These are phyloP conservation scores for Bothia castanella DNA, from an alignment of 1,284 basidiomycete genomes.

Conservation along the genomic window DNA sequence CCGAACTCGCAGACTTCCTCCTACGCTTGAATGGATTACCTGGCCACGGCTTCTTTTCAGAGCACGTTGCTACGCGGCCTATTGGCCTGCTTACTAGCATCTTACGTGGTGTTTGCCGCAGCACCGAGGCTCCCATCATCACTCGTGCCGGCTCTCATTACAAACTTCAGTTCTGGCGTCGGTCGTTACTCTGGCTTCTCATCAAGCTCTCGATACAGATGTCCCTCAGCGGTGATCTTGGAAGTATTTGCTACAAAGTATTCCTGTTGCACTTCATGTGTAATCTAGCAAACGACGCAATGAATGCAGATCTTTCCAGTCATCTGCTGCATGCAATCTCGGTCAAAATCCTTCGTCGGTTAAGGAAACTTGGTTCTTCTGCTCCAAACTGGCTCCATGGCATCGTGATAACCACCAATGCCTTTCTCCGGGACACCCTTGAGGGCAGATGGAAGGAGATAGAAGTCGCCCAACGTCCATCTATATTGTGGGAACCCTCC, in stretches of 20 bases:
- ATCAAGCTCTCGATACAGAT: constrained; percentile 42
- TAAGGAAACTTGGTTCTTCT: constrained; percentile 36
- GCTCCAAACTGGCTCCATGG: neutral
- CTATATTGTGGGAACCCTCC: constrained; percentile 27
- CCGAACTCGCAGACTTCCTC: neutral
- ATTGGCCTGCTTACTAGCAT: neutral
- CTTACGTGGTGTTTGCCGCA: neutral
- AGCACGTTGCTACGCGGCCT: neutral
- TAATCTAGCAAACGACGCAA: constrained; percentile 26
- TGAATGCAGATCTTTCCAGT: constrained; percentile 25
- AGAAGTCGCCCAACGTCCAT: neutral
- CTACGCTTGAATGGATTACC: neutral
- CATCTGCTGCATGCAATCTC: constrained; percentile 32
- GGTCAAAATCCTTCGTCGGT: constrained; percentile 36
- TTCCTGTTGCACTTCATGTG: constrained; percentile 45
- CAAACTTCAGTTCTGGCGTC: constrained; percentile 28
- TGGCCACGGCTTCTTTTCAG: too few species aligned
- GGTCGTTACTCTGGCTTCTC: constrained; percentile 39
- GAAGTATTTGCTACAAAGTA: constrained; percentile 39
- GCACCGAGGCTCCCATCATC: neutral
- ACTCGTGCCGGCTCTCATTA: neutral
- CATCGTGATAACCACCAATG: too few species aligned
- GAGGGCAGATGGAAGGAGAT: neutral
- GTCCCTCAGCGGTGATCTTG: constrained; percentile 27
- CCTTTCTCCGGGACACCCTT: neutral